A percentile compares a stretch with the other conserved stretches of the same genome.
phyloP scores from a whole-genome alignment of 139 green algal species.

The Chlorella sp. region DNA sequence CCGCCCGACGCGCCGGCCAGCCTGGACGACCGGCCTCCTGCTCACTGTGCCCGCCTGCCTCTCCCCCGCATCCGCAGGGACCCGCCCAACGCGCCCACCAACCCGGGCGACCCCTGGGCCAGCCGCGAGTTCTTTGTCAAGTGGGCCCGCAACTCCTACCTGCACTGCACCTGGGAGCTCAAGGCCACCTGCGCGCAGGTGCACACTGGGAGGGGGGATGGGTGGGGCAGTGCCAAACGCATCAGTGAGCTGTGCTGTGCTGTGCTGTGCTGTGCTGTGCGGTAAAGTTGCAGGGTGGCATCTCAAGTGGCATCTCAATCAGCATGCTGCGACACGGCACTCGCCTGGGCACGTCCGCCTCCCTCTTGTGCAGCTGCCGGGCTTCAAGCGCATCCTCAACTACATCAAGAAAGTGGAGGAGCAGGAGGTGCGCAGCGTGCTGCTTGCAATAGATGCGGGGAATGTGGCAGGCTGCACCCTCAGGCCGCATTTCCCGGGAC shows the following conservation, averaged over 20 bases:
- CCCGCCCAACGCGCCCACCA: not conserved
- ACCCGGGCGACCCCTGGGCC: constrained; percentile 65
- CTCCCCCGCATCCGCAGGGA: constrained; percentile 5
- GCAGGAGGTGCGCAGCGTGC: constrained; percentile 36
- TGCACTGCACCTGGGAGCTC: constrained; percentile 89
- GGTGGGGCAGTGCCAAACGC: no score
- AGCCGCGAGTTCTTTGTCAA: constrained; percentile 91
- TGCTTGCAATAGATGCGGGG: no score
- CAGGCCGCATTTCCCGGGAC: no score
- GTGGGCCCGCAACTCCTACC: constrained; percentile 88
- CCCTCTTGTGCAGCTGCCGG: constrained; percentile 51
- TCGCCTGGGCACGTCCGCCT: no score
- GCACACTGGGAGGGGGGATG: not conserved
- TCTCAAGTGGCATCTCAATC: no score
- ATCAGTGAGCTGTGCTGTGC: no score
- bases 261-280: no score
- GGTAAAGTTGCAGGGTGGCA: no score
- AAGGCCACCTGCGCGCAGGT: constrained; percentile 68
- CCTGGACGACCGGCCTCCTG: no score
- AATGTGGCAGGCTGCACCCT: no score
- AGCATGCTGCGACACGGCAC: no score
- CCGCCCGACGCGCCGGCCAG: not conserved
- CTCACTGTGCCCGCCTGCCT: no score
- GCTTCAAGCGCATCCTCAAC: constrained; percentile 94
- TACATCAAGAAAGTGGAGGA: constrained; percentile 89